Base-by-base conservation (phyloP, 2,329 filamentous ascomycete genomes). In the Ceratocystis cacaofunesta region DNA sequence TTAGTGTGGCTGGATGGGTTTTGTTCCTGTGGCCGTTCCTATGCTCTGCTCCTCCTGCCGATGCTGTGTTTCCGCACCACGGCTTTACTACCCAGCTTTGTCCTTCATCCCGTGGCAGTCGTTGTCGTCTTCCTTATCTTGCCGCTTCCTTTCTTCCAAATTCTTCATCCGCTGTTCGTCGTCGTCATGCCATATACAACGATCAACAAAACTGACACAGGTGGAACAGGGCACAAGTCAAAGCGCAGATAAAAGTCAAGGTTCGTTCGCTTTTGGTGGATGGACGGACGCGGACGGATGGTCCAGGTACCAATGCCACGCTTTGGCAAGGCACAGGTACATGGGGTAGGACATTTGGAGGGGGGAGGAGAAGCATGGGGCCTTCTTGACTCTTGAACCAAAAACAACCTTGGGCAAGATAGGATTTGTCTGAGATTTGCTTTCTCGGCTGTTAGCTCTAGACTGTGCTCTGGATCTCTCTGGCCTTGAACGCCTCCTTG, bases 261-360 rank as follows among this genome's bases (percentile, higher is more conserved):
- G 55, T 58, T 58, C 28, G 55, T 32, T 58, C 17, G n/a, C 36
- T 58, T 58, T 58, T 58, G 55, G 55, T 58, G 55, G 55, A 58
- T 58, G 55, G 28, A 58, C 28, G 55, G 55, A 58, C 55, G 30
- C 28, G 28, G 55, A 58, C 55, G 55, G 55, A 17, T 25, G 55
- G 55, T 58, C 55, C 55, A 58, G 55, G 55, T 58, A 58, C 55
- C 55, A 58, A 36, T 58, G 55, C 55, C 55, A 58, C 28, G 55
- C 55, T 58, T 58, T 58, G 25, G 48, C 55, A 32, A 36, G 28
- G 25, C 30, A 36, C n/a, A 58, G 30, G 55, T 58, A 32, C 55
- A 58, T 58, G 55, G 55, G 55, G 28, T 19, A 7, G 55, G 55
- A 58, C 28, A 32, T 58, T 58, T 58, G 55, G 55, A 19, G 55